These are phyloP conservation scores for Sporothrix inflata DNA, from an alignment of 2,329 filamentous ascomycete genomes.

Conservation along the genomic window DNA sequence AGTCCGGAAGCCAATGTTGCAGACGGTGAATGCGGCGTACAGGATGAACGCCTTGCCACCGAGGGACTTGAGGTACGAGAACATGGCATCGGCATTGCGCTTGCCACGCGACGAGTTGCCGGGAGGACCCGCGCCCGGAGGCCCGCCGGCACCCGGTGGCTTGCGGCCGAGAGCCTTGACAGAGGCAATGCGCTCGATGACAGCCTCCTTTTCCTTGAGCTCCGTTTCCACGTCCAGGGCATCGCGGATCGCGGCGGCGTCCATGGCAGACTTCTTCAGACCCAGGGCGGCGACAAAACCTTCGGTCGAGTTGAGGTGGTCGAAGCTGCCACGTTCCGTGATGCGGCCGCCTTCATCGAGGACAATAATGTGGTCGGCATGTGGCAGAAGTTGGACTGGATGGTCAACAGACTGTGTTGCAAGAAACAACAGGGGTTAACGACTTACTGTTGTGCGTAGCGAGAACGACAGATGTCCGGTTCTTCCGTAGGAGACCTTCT, in stretches of 20 bases:
- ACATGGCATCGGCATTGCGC: slow-evolving; percentile 32
- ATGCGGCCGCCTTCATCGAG: slow-evolving; percentile 30
- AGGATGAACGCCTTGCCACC: slow-evolving; percentile 21
- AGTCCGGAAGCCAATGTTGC: slow-evolving; percentile 28
- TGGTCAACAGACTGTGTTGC: not conserved
- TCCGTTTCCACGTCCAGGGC: slow-evolving; percentile 27
- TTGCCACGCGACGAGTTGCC: slow-evolving; percentile 24
- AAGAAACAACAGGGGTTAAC: not conserved
- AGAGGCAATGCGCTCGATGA: slow-evolving; percentile 27
- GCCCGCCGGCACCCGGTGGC: not conserved
- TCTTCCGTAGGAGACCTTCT: slow-evolving; percentile 26
- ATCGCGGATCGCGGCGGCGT: slow-evolving; percentile 25
- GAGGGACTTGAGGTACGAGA: slow-evolving; percentile 29
- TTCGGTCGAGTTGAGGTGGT: slow-evolving; percentile 31
- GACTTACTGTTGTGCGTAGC: slow-evolving; percentile 31
- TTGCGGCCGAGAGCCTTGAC: slow-evolving; percentile 21
- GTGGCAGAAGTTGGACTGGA: slow-evolving; percentile 27
- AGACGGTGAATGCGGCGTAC: slow-evolving; percentile 26
- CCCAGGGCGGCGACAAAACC: slow-evolving; percentile 34
- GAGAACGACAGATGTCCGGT: slow-evolving; percentile 27
- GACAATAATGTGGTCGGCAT: slow-evolving; percentile 31
- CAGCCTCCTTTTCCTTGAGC: slow-evolving; percentile 29
- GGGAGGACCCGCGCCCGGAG: not conserved
- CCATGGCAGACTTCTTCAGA: slow-evolving; percentile 29
- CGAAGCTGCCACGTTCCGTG: slow-evolving; percentile 29